A percentile compares a stretch with the other conserved stretches of the same genome.
Conservation (phyloP, 2,329 filamentous ascomycete genomes). For the Aspergillus ustus region DNA sequence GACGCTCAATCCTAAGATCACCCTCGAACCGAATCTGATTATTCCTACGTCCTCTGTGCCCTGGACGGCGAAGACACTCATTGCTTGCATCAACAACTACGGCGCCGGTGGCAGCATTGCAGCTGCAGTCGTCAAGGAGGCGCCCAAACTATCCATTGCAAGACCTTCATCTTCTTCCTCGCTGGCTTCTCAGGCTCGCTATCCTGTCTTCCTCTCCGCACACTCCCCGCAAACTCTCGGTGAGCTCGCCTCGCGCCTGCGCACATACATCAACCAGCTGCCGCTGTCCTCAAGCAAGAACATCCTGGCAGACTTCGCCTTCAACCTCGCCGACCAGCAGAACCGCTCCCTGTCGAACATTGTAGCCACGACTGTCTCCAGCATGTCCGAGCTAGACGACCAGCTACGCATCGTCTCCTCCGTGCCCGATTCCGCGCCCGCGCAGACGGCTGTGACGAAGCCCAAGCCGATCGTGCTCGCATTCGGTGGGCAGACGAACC, state of each 20-base stretch:
- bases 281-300: background rate
- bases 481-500: conserved; percentile 10
- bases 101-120: conserved; percentile 1
- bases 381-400: background rate
- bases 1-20: conserved; percentile 27
- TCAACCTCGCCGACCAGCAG: background rate
- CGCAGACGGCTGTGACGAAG: background rate
- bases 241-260: background rate
- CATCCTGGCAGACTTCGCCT: background rate
- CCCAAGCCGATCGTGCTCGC: background rate
- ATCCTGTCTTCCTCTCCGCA: background rate
- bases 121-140: background rate
- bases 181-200: background rate
- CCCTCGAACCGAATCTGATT: conserved; percentile 26
- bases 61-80: conserved; percentile 19
- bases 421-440: background rate
- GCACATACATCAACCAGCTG: background rate
- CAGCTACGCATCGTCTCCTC: background rate
- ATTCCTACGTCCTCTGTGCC: conserved; percentile 15
- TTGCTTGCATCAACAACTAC: conserved; percentile 12
- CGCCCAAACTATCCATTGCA: background rate
- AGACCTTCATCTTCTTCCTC: background rate
- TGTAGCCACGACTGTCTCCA: background rate
- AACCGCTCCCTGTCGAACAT: background rate
- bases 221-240: background rate